Evolutionary conservation across 768 basidiomycete genomes (phyloP), one percentile per base, ranked within the genome.

Genomic region (Hydnomerulius pinastri): DNA sequence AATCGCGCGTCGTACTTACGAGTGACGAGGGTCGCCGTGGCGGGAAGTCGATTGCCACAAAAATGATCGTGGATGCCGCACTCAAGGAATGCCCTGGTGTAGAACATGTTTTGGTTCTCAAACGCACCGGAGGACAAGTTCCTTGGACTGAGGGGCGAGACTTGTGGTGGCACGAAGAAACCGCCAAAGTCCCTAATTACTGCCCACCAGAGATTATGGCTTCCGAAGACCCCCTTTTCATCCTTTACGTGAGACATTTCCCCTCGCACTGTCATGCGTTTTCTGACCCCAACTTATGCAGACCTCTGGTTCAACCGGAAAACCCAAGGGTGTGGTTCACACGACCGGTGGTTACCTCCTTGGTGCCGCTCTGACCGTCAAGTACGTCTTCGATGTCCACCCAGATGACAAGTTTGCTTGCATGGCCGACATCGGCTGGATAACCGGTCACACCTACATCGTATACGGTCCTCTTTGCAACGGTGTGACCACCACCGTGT

Each of bases 351-450:
- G 90, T 24, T 99, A 98, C 74, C 83, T 96, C 50, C 89, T 98
- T 46, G 84, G 95, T 59, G 93, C 92, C 0, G 84, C 92, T 1
- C 65, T 98, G 51, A 95, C 96, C 21, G 84, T 97, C 69, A 97
- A 98, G 74, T 98, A 96, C 69, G 92, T 97, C 55, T 99, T 98
- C 65, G 96, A 99, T 67, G 83, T 98, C 18, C 96, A 99, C 70
- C 85, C 88, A n/a, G 93, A 90, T 52, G 96, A 98, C 74, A 85
- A 80, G 58, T 98, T 95, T 68, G 97, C 87, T 1, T 98, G 96
- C 77, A 94, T 98, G 95, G 96, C 96, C 50, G 96, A 99, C 65
- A 80, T 99, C 45, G 96, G 96, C 61, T 98, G 96, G 96, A 96
- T 98, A 74, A 98, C 96, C 3, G 95, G 95, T 15, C 93, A 97